Evolutionary conservation across 495 filamentous ascomycete genomes (phyloP).

Genomic region (Letharia lupina): DNA sequence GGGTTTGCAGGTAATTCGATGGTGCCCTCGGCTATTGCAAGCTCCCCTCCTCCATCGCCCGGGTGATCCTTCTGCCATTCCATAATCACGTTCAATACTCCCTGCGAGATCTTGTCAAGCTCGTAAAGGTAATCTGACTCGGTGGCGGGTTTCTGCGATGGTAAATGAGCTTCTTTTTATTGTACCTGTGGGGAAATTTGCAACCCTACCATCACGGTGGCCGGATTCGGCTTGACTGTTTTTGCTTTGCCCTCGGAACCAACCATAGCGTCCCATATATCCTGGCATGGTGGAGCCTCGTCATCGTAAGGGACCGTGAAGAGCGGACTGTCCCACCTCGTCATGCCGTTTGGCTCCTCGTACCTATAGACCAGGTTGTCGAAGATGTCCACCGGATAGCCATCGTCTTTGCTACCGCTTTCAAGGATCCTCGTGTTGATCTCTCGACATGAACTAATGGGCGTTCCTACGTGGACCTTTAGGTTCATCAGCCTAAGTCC

Average conservation of each 20-base stretch:
- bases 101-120: conserved; percentile 77
- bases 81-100: conserved; percentile 66
- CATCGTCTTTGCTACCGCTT: conserved; percentile 25
- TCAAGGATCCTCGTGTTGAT: conserved; percentile 44
- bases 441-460: conserved; percentile 55
- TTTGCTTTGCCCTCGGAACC: conserved; percentile 32
- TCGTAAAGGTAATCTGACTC: conserved; percentile 75
- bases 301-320: conserved; percentile 86
- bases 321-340: conserved; percentile 86
- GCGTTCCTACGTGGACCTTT: conserved; percentile 72
- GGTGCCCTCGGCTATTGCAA: conserved; percentile 35
- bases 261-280: conserved; percentile 73
- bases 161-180: conserved; percentile 4
- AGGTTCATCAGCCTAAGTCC: conserved; percentile 15
- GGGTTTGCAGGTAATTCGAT: conserved; percentile 34
- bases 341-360: conserved; percentile 94
- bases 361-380: conserved; percentile 92
- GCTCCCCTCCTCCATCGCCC: conserved; percentile 48
- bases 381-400: conserved; percentile 53
- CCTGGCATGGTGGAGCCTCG: conserved; percentile 50
- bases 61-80: conserved; percentile 61
- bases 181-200: background rate
- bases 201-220: conserved; percentile 58
- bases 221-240: conserved; percentile 66
- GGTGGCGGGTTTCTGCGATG: conserved; percentile 46